Conservation (phyloP, 106 monocot species). For the Apostasia ramifera region DNA sequence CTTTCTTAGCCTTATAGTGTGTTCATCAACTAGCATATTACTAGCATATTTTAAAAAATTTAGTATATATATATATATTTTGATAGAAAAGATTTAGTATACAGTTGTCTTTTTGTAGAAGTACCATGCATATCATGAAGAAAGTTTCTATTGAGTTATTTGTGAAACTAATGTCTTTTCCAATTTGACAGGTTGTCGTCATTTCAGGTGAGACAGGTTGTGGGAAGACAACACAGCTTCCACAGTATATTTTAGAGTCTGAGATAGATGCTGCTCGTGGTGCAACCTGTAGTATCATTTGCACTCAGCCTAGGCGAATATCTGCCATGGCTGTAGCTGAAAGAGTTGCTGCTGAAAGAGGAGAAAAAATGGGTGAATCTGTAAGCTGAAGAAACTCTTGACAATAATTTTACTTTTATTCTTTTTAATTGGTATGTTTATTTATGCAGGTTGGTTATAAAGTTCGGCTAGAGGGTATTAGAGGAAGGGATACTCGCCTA, state of each 20-base stretch:
- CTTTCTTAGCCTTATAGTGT: too few relatives aligned
- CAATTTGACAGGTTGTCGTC: constrained; percentile 71
- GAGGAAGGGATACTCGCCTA: constrained; percentile 83
- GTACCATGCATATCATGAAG: background rate
- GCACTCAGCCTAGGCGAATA: constrained; percentile 95
- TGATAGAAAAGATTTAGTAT: too few relatives aligned
- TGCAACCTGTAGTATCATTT: constrained; percentile 83
- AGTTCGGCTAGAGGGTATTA: constrained; percentile 93
- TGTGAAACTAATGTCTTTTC: background rate
- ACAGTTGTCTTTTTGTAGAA: too few relatives aligned
- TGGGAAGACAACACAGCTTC: constrained; percentile 97
- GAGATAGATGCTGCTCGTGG: constrained; percentile 91
- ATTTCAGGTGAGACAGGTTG: constrained; percentile 99
- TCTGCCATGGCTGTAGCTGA: constrained; percentile 99
- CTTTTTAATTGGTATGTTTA: background rate
- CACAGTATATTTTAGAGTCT: constrained; percentile 95
- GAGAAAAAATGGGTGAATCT: constrained; percentile 94
- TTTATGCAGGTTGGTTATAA: constrained; percentile 87
- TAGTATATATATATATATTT: too few relatives aligned
- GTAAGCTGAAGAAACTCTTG: constrained; percentile 29
- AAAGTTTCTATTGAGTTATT: background rate
- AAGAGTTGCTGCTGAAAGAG: constrained; percentile 96
- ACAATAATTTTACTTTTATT: constrained; percentile 2
- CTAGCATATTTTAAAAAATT: too few relatives aligned
- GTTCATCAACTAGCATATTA: too few relatives aligned